phyloP scores from a whole-genome alignment of 352 stramenopile species.

The Phytophthora colocasiae region DNA sequence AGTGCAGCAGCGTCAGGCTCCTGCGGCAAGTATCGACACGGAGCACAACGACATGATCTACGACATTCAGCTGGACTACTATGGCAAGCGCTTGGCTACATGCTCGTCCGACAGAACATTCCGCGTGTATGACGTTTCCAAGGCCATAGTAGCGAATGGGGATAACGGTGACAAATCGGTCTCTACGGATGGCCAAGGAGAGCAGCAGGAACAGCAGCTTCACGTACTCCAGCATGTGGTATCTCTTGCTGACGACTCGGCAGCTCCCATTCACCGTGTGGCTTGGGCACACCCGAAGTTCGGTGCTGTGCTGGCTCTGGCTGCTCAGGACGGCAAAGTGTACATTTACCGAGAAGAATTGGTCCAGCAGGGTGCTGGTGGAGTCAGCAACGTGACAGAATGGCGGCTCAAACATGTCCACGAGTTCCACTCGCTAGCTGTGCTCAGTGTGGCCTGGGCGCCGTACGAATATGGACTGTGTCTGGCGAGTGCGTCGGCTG shows the following conservation, averaged over 20 bases:
- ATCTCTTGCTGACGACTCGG: constrained; percentile 66
- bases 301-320: constrained; percentile 79
- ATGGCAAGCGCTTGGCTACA: constrained; percentile 83
- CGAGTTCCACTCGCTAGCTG: constrained; percentile 69
- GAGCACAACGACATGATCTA: constrained; percentile 92
- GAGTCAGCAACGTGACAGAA: constrained; percentile 54
- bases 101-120: constrained; percentile 88
- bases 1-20: constrained; percentile 37
- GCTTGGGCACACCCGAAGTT: constrained; percentile 90
- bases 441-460: constrained; percentile 86
- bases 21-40: constrained; percentile 78
- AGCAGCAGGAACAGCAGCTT: constrained; percentile 21
- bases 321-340: constrained; percentile 82
- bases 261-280: constrained; percentile 76
- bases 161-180: constrained; percentile 13
- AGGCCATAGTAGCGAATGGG: constrained; percentile 40
- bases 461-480: constrained; percentile 90
- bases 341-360: constrained; percentile 88
- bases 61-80: constrained; percentile 91
- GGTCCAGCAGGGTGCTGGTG: constrained; percentile 42
- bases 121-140: constrained; percentile 83
- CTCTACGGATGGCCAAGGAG: constrained; percentile 6
- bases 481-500: constrained; percentile 78
- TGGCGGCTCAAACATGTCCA: constrained; percentile 85
- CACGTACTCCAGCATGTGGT: constrained; percentile 75